Percentiles rank a stretch among this genome's conserved stretches.
Conservation (phyloP, 768 basidiomycete genomes). For the Cystofilobasidium capitatum region DNA sequence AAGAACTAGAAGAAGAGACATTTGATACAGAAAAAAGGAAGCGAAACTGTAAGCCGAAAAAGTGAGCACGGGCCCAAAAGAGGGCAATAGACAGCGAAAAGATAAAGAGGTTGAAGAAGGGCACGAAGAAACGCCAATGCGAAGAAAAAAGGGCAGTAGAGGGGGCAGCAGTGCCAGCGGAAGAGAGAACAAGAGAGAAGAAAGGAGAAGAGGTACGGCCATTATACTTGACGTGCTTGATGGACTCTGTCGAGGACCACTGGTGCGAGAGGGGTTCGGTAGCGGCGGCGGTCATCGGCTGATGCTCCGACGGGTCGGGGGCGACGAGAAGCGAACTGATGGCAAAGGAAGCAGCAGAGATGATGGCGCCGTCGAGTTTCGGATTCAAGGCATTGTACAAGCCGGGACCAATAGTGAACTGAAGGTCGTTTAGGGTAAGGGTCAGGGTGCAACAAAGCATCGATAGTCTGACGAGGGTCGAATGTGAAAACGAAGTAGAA, state of each 20-base stretch:
- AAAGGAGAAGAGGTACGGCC: not conserved
- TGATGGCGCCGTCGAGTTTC: not conserved
- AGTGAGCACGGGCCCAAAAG: no score
- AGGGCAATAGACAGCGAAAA: no score
- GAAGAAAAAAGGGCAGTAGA: not conserved
- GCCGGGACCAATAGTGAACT: not conserved
- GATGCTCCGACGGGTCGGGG: not conserved
- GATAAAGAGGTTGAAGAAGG: no score
- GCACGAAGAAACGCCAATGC: no score
- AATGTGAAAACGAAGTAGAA: no score
- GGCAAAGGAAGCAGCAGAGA: not conserved
- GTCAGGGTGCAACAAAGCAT: no score
- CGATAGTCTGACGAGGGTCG: no score
- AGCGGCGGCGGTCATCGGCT: not conserved
- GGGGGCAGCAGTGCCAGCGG: not conserved
- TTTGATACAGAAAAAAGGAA: no score
- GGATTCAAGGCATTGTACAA: not conserved
- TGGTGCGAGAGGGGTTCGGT: not conserved
- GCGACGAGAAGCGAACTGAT: not conserved
- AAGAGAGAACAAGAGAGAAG: not conserved
- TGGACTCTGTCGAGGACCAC: not conserved
- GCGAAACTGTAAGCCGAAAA: no score
- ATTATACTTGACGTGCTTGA: no score
- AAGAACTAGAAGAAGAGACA: no score
- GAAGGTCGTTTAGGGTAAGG: no score